Evolutionary conservation across 805 yeast species (phyloP).

Genomic region (Teunomyces aglyptinius): DNA sequence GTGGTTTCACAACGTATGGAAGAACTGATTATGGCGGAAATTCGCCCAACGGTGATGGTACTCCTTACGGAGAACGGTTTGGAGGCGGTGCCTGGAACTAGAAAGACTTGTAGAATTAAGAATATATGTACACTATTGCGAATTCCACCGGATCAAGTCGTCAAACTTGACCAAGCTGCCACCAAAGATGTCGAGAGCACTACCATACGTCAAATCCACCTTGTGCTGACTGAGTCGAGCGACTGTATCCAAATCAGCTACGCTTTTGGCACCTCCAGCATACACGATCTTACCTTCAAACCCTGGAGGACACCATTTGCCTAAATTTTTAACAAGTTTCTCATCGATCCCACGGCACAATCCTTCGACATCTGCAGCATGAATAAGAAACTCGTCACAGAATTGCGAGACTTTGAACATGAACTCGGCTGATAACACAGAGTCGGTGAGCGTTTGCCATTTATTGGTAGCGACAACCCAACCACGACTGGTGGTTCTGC

Average conservation of each 20-base stretch:
- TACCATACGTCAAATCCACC: slow-evolving; percentile 91
- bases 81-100: slow-evolving; percentile 13
- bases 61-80: slow-evolving; percentile 16
- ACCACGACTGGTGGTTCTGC: slow-evolving; percentile 46
- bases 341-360: slow-evolving; percentile 90
- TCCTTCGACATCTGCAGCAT: slow-evolving; percentile 99
- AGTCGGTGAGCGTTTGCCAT: slow-evolving; percentile 88
- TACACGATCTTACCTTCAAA: slow-evolving; percentile 74
- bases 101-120: neutral
- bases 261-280: slow-evolving; percentile 92
- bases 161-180: slow-evolving; percentile 74
- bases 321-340: slow-evolving; percentile 64
- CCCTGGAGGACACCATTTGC: slow-evolving; percentile 67
- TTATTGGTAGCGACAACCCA: slow-evolving; percentile 99
- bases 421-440: slow-evolving; percentile 52
- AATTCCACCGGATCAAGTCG: slow-evolving; percentile 78
- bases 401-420: slow-evolving; percentile 55
- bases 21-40: slow-evolving; percentile 23
- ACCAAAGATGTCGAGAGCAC: slow-evolving; percentile 93
- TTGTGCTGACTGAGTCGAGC: slow-evolving; percentile 67
- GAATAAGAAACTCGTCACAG: slow-evolving; percentile 86
- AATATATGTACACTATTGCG: slow-evolving; percentile 4
- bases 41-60: slow-evolving; percentile 34
- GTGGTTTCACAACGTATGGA: slow-evolving; percentile 50
- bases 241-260: slow-evolving; percentile 68